Evolutionary conservation across 805 yeast species (phyloP), one percentile per base, ranked within the genome.

Genomic region (Scheffersomyces amazonensis): DNA sequence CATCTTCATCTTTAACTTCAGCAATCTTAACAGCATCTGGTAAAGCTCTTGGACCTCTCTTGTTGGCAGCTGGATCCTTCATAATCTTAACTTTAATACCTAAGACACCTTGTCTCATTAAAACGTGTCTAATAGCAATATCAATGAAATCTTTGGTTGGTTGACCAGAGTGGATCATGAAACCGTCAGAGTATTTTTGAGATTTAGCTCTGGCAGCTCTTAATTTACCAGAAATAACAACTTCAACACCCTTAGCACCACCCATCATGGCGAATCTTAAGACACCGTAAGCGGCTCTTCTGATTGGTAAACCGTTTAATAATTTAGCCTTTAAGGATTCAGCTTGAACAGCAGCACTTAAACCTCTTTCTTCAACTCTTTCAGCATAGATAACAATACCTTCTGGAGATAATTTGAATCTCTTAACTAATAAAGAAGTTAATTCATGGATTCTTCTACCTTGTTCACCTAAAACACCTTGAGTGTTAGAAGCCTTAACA

Each of bases 151-250:
- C 99, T 60, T 79, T 83, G 73, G 91, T 93, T 78, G 99, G 99
- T 81, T 93, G 99, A 87, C 99, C 99, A 66, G 97, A 89, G 93
- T 93, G 99, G 83, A 93, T 93, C 93, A 93, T 87, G 96, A 93
- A 93, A 82, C 99, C 99, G 73, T 91, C 98, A 71, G 93, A 85
- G 84, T 91, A 93, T 80, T 93, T 93, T 96, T 93, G 95, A 66
- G 97, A 83, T 87, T 93, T 93, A 66, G 99, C 99, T 83, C 99
- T 89, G 66, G 98, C 99, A 76, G 96, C 99, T 81, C 97, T 88
- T 73, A 95, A 85, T 80, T 93, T 93, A 84, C 99, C 99, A 60
- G 97, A 89, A 69, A 93, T 87, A 63, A 93, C 98, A 73, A 93
- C 99, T 82, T 93, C 99, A 69, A 95, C 96, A 90, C 99, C 99